phyloP scores from a whole-genome alignment of 495 filamentous ascomycete genomes.

The Penicillium pulvis region DNA sequence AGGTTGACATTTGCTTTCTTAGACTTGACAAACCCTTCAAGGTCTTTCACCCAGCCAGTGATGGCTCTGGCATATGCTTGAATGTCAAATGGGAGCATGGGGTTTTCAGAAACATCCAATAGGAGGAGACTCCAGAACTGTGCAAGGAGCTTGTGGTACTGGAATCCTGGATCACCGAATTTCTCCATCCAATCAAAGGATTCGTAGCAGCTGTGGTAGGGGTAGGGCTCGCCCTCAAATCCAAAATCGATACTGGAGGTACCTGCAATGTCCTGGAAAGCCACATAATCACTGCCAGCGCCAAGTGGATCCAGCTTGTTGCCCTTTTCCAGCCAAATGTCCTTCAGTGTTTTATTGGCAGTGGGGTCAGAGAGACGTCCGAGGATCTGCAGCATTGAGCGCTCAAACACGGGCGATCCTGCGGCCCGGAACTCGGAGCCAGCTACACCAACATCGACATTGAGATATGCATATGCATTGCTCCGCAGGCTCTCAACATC shows the following conservation, averaged over 20 bases:
- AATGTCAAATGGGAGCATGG: constrained; percentile 83
- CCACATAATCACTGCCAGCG: constrained; percentile 83
- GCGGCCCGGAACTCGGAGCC: constrained; percentile 74
- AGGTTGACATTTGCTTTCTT: constrained; percentile 57
- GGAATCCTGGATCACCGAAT: constrained; percentile 78
- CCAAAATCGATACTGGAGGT: constrained; percentile 85
- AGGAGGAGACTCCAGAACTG: constrained; percentile 82
- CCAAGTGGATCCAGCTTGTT: constrained; percentile 66
- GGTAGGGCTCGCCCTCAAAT: constrained; percentile 69
- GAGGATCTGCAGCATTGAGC: constrained; percentile 69
- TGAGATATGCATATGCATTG: constrained; percentile 80
- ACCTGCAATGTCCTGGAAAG: constrained; percentile 94
- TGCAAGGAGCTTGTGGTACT: constrained; percentile 76
- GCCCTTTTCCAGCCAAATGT: constrained; percentile 71
- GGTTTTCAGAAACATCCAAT: constrained; percentile 78
- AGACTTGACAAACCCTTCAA: constrained; percentile 64
- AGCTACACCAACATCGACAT: constrained; percentile 83
- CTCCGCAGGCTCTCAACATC: constrained; percentile 57
- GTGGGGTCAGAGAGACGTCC: constrained; percentile 71
- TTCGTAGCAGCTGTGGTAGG: constrained; percentile 86
- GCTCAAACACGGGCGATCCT: constrained; percentile 76
- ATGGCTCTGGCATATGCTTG: constrained; percentile 70
- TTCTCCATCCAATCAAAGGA: constrained; percentile 83
- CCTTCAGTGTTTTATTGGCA: constrained; percentile 69
- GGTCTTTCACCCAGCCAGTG: constrained; percentile 59